These are phyloP conservation scores for Exophiala spinifera DNA, from an alignment of 2,329 filamentous ascomycete species.

Conservation along the genomic window DNA sequence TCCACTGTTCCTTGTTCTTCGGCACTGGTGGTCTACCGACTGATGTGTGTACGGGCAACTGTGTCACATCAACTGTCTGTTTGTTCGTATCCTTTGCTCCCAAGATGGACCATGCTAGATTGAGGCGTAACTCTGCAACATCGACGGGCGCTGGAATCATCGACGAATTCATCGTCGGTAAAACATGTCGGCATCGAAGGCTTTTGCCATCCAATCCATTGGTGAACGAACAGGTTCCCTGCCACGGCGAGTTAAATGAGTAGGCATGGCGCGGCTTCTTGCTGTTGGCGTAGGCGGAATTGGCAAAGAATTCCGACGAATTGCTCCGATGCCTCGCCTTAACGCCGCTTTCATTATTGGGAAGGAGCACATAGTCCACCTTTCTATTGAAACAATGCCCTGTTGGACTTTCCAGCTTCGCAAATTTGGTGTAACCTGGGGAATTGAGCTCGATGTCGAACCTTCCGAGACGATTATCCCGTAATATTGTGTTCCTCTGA, in stretches of 20 bases:
- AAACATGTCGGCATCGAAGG: constrained; percentile 70
- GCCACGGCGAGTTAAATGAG: constrained; percentile 79
- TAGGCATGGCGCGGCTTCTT: constrained; percentile 20
- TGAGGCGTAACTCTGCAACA: constrained; percentile 87
- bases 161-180: constrained; percentile 41
- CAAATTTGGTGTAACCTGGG: constrained; percentile 59
- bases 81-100: constrained; percentile 20
- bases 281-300: neutral
- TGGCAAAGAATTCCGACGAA: constrained; percentile 13
- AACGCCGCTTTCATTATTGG: constrained; percentile 6
- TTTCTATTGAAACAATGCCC: constrained; percentile 22
- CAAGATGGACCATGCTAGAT: constrained; percentile 53
- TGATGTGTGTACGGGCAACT: neutral
- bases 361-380: constrained; percentile 14
- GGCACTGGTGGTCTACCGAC: neutral
- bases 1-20: constrained; percentile 24
- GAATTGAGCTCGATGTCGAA: constrained; percentile 57
- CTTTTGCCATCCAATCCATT: constrained; percentile 73
- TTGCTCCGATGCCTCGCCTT: constrained; percentile 11
- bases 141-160: constrained; percentile 33
- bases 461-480: constrained; percentile 12
- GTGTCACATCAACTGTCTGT: constrained; percentile 11
- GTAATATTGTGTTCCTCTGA: constrained; percentile 31
- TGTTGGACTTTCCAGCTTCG: constrained; percentile 28
- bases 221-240: constrained; percentile 78